A percentile compares a stretch with the other conserved stretches of the same genome.
Conservation (phyloP, 1,284 basidiomycete species). For the Kwoniella shivajii region DNA sequence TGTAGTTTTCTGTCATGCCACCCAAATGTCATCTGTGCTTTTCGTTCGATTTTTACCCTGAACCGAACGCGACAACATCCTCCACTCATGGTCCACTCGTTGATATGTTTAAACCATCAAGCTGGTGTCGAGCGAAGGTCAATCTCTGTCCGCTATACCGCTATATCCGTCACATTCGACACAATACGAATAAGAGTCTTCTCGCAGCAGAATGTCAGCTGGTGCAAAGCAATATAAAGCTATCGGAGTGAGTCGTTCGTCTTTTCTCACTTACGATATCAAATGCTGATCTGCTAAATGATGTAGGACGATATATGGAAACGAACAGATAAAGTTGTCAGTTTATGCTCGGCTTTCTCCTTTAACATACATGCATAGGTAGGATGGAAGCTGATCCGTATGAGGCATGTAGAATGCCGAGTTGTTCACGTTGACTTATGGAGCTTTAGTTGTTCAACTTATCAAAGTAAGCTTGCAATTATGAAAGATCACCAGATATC, state of each 20-base stretch:
- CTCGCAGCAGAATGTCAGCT: conserved; percentile 26
- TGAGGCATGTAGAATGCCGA: conserved; percentile 84
- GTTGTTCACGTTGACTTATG: conserved; percentile 95
- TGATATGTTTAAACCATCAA: too few species aligned
- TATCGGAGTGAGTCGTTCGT: conserved; percentile 40
- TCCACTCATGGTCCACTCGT: too few species aligned
- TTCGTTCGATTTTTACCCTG: too few species aligned
- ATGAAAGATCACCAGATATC: neutral
- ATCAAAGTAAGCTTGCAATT: conserved; percentile 64
- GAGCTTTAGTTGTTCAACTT: conserved; percentile 94
- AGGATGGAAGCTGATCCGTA: neutral
- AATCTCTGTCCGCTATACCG: too few species aligned
- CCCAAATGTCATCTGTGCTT: too few species aligned
- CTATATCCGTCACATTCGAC: too few species aligned
- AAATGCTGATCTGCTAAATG: neutral
- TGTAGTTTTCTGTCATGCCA: too few species aligned
- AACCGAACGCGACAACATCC: too few species aligned
- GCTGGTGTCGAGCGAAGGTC: too few species aligned
- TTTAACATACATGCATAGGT: neutral
- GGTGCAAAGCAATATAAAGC: conserved; percentile 52
- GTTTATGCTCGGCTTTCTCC: conserved; percentile 37
- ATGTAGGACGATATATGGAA: conserved; percentile 84
- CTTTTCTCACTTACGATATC: neutral
- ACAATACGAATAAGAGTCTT: too few species aligned
- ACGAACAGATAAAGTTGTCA: conserved; percentile 84